Evolutionary conservation across 2,329 filamentous ascomycete species (phyloP).

Genomic region (Aschersonia sp.): DNA sequence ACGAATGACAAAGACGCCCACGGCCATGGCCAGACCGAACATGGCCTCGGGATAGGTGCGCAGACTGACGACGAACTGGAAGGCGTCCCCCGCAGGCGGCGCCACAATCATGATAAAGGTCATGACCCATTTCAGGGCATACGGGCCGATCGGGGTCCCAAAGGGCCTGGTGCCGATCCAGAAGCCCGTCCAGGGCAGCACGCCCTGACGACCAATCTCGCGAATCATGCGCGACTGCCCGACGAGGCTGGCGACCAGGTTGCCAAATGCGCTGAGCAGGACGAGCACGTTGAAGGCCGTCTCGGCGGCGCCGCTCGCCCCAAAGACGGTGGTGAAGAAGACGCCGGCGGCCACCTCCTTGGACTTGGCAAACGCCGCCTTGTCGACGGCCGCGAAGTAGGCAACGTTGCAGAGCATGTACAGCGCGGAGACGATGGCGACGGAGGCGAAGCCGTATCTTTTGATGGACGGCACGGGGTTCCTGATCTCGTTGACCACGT

Average conservation of each 20-base stretch:
- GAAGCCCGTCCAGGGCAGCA: conserved; percentile 42
- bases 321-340: conserved; percentile 46
- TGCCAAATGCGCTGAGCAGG: conserved; percentile 41
- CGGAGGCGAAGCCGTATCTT: conserved; percentile 29
- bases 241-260: conserved; percentile 39
- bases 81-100: conserved; percentile 48
- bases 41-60: conserved; percentile 40
- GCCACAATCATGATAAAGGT: conserved; percentile 46
- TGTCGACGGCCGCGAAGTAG: conserved; percentile 37
- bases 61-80: conserved; percentile 48
- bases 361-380: not conserved
- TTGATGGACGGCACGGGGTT: conserved; percentile 36
- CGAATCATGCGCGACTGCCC: conserved; percentile 41
- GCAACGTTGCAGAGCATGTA: conserved; percentile 47
- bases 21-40: conserved; percentile 40
- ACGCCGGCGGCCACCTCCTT: conserved; percentile 39
- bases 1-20: conserved; percentile 44
- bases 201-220: conserved; percentile 47
- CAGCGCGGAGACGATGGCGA: conserved; percentile 34
- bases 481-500: conserved; percentile 39
- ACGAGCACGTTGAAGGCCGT: conserved; percentile 42
- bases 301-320: conserved; percentile 25
- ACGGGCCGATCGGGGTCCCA: conserved; percentile 46
- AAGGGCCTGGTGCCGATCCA: conserved; percentile 51
- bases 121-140: conserved; percentile 39